Percentiles rank a stretch among this genome's conserved stretches.
Evolutionary conservation across 768 basidiomycete genomes (phyloP).

Genomic region (Lepiota venenata): DNA sequence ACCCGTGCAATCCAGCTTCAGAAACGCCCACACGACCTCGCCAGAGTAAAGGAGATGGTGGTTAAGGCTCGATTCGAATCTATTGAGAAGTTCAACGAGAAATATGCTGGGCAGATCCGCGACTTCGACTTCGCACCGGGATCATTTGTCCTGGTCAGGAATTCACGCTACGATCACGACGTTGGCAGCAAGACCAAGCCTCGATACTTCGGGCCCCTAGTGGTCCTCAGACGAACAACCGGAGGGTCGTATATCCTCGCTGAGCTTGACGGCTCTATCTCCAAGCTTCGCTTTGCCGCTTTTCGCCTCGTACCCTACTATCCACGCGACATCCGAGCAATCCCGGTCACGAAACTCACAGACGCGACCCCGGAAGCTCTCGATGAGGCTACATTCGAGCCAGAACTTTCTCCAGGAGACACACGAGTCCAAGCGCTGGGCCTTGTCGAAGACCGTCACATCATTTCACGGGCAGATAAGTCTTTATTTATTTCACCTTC

Average conservation of each 20-base stretch:
- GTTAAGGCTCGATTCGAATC: slow-evolving; percentile 11
- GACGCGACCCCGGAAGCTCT: no score
- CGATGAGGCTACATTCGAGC: no score
- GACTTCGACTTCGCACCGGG: slow-evolving; percentile 20
- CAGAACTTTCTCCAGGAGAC: no score
- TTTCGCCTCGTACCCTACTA: slow-evolving; percentile 20
- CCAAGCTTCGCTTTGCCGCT: slow-evolving; percentile 13
- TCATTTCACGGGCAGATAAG: no score
- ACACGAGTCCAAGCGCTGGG: no score
- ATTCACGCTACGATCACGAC: slow-evolving; percentile 23
- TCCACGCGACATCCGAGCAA: neutral
- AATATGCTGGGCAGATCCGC: slow-evolving; percentile 15
- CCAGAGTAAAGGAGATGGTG: slow-evolving; percentile 14
- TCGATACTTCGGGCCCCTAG: slow-evolving; percentile 30
- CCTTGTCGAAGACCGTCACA: no score
- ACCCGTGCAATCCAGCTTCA: slow-evolving; percentile 21
- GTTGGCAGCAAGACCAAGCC: slow-evolving; percentile 23
- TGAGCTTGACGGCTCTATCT: slow-evolving; percentile 22
- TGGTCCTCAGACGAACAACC: slow-evolving; percentile 21
- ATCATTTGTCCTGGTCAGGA: slow-evolving; percentile 27
- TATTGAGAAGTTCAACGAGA: slow-evolving; percentile 18
- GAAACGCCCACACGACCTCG: slow-evolving; percentile 20
- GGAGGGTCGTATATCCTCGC: slow-evolving; percentile 23
- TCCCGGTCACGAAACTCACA: neutral
- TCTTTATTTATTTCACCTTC: no score